Evolutionary conservation across 768 basidiomycete genomes (phyloP), one percentile per base, ranked within the genome.

Genomic region (Mrakia hoshinonis): DNA sequence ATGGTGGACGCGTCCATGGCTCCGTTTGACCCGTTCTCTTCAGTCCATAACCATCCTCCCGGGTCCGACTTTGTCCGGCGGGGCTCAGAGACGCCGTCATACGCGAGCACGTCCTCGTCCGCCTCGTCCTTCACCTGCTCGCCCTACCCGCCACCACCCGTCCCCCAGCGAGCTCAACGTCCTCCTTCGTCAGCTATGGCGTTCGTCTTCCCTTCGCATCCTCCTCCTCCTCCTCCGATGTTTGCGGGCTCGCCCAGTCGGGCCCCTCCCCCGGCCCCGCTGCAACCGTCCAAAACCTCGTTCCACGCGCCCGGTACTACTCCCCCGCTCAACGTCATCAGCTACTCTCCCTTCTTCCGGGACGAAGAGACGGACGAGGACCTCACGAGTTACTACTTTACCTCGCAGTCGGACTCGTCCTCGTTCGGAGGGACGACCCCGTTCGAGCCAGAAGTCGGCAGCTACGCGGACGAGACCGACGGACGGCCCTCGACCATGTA

Each of bases 181-280:
- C 31, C 20, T 38, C n/a, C 13, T 4, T 22, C 58, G 10, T 12
- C 58, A 3, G 15, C 36, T 3, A 39, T 36, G 9, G 31, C 58
- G 7, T 61, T 61, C 34, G 36, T 61, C 7, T 61, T 61, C 36
- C 58, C 58, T 34, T 61, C 58, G 15, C 58, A 36, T 22, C 58
- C 58, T 9, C 31, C 58, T 39, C 58, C 58, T 1, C 31, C 31
- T 34, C 58, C 58, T 15, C 58, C 58, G 31, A 58, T 18, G 29
- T 58, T 31, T 20, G 58, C 58, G 58, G 31, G 36, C 6, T 2
- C 5, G 7, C 20, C 58, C 15, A 61, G 31, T 22, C 18, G 31
- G 34, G 22, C 58, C 36, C 34, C 58, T 2, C 31, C 29, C 58
- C 58, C 31, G 11, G 22, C 34, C 58, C 20, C 34, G 43, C 43